Conservation (phyloP, 2,329 filamentous ascomycete genomes). For the Madurella mycetomatis region DNA sequence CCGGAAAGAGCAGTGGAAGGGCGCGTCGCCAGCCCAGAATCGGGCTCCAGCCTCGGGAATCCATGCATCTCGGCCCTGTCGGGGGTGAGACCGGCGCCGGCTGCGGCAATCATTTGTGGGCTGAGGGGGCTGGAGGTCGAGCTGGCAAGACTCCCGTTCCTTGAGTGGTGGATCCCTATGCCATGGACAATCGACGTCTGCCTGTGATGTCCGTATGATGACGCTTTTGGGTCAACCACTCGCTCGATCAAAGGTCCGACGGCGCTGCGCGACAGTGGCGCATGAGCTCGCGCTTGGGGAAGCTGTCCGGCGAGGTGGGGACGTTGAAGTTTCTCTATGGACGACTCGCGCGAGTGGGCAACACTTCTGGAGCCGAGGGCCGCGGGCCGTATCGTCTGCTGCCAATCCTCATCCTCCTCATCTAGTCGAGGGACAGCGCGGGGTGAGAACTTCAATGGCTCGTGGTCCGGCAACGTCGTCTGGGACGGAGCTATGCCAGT, state of each 20-base stretch:
- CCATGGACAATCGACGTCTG: conserved; percentile 98
- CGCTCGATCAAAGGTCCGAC: conserved; percentile 46
- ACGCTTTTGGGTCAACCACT: conserved; percentile 51
- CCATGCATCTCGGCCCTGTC: conserved; percentile 51
- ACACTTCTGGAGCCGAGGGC: conserved; percentile 40
- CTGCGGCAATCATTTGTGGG: conserved; percentile 75
- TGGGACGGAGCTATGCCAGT: conserved; percentile 51
- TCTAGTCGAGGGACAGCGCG: conserved; percentile 49
- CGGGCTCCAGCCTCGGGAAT: conserved; percentile 43
- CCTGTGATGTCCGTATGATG: conserved; percentile 77
- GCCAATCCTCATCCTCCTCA: conserved; percentile 50
- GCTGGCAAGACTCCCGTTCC: conserved; percentile 83
- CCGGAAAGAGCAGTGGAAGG: conserved; percentile 48
- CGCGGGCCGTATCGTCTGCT: conserved; percentile 47
- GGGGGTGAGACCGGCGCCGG: conserved; percentile 50
- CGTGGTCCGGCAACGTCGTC: conserved; percentile 54
- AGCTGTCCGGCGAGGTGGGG: conserved; percentile 22
- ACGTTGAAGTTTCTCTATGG: conserved; percentile 49
- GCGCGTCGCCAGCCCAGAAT: conserved; percentile 37
- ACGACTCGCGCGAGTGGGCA: conserved; percentile 56
- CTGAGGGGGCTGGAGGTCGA: conserved; percentile 79
- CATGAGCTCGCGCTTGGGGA: conserved; percentile 38
- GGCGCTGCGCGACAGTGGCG: conserved; percentile 38
- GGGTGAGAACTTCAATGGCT: conserved; percentile 49
- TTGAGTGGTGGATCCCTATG: conserved; percentile 68